Percentiles rank a stretch among this genome's conserved stretches.
Conservation (phyloP, 495 filamentous ascomycete species). For the Hypoxylon lenormandii region DNA sequence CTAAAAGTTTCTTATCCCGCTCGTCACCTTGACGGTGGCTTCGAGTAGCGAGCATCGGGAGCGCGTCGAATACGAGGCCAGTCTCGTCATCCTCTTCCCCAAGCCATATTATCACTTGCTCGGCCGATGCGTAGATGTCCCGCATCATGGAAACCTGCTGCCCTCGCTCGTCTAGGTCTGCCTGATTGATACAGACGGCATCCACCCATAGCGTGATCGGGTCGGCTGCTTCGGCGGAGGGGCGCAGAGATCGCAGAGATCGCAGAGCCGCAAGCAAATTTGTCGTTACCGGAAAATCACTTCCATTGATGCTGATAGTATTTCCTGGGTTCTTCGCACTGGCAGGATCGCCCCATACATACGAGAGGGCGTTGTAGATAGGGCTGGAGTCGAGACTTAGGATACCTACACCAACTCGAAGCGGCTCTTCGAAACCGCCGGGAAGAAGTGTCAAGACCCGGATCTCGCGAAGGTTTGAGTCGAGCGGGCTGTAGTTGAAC, state of each 20-base stretch:
- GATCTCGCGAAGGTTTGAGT: slow-evolving; percentile 10
- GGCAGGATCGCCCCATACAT: slow-evolving; percentile 27
- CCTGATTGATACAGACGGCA: slow-evolving; percentile 30
- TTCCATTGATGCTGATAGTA: slow-evolving; percentile 11
- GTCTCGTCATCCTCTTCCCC: slow-evolving; percentile 21
- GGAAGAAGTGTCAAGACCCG: slow-evolving; percentile 13
- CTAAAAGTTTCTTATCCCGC: not conserved
- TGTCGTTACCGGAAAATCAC: slow-evolving; percentile 10
- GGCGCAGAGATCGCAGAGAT: slow-evolving; percentile 12
- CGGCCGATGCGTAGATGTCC: slow-evolving; percentile 23
- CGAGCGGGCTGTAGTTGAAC: slow-evolving; percentile 9
- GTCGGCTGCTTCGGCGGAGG: not conserved
- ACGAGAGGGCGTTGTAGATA: slow-evolving; percentile 21
- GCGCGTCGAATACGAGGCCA: slow-evolving; percentile 13
- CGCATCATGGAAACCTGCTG: slow-evolving; percentile 28
- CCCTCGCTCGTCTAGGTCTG: slow-evolving; percentile 18
- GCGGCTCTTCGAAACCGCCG: slow-evolving; percentile 3
- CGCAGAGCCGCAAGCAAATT: slow-evolving; percentile 22
- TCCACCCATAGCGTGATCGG: slow-evolving; percentile 24
- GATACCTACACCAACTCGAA: slow-evolving; percentile 4
- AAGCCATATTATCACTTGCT: slow-evolving; percentile 25
- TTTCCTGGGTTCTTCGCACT: slow-evolving; percentile 7
- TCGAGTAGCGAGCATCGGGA: slow-evolving; percentile 14
- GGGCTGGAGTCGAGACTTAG: slow-evolving; percentile 4
- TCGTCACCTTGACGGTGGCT: not conserved